Percentiles rank a stretch among this genome's conserved stretches.
These are phyloP conservation scores for Aspergillus udagawae DNA, from an alignment of 2,329 filamentous ascomycete species.

Conservation along the genomic window DNA sequence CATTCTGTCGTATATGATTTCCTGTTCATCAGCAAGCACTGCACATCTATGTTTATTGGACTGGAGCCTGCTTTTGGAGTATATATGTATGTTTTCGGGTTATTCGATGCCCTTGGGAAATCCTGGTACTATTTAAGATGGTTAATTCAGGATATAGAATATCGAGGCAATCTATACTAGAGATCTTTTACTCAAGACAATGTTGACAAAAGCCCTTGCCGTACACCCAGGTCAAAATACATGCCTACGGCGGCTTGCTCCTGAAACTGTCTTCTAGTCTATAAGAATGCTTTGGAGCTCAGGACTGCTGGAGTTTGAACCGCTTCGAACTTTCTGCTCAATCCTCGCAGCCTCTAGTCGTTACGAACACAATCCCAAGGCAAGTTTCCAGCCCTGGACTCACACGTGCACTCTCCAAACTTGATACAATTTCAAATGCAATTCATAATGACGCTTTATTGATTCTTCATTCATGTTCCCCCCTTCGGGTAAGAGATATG, in stretches of 20 bases:
- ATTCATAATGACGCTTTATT: not conserved
- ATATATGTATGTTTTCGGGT: not conserved
- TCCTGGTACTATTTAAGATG: not conserved
- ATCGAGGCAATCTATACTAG: not conserved
- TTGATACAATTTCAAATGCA: not conserved
- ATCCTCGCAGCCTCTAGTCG: not conserved
- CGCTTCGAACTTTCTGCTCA: no score
- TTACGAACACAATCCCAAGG: not conserved
- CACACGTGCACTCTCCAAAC: not conserved
- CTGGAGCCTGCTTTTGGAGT: not conserved
- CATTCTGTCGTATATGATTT: not conserved
- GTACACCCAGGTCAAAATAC: no score
- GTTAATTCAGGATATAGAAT: no score
- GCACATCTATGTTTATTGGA: not conserved
- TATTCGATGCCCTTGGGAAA: not conserved
- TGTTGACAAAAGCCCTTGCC: no score
- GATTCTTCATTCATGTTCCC: slow-evolving; percentile 1
- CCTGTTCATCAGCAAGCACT: not conserved
- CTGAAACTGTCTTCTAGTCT: no score
- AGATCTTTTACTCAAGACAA: no score
- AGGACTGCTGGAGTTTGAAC: no score
- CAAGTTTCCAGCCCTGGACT: no score
- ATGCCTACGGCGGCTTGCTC: no score
- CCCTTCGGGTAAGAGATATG: slow-evolving; percentile 11
- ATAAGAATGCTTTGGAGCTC: no score